Percentiles rank a stretch among this genome's conserved stretches.
These are phyloP conservation scores for Apiospora malaysiana DNA, from an alignment of 2,329 filamentous ascomycete genomes.

Conservation along the genomic window DNA sequence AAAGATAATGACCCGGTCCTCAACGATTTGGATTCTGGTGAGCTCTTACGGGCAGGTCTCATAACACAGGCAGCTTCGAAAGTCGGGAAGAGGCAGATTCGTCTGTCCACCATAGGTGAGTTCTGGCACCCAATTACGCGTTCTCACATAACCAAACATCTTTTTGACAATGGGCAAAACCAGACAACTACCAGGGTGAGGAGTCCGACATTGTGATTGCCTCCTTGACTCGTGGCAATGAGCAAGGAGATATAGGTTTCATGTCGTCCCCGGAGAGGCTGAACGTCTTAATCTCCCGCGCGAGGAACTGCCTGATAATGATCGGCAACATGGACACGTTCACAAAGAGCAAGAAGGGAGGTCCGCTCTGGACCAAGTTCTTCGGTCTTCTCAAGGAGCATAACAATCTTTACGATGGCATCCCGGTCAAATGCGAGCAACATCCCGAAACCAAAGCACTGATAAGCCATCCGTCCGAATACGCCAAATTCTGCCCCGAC, in stretches of 20 bases:
- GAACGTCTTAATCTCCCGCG: slow-evolving; percentile 73
- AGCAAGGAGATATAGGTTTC: slow-evolving; percentile 70
- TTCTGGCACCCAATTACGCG: no score
- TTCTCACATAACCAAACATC: not conserved
- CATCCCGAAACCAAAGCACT: slow-evolving; percentile 58
- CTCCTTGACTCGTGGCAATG: slow-evolving; percentile 72
- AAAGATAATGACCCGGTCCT: slow-evolving; percentile 67
- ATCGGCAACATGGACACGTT: slow-evolving; percentile 75
- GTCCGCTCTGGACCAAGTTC: slow-evolving; percentile 61
- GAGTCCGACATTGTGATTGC: slow-evolving; percentile 75
- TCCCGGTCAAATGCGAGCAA: slow-evolving; percentile 64
- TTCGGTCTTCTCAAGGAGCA: slow-evolving; percentile 60
- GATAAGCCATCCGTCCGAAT: slow-evolving; percentile 59
- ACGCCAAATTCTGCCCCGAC: slow-evolving; percentile 67
- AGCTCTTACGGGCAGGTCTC: slow-evolving; percentile 67
- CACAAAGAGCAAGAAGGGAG: slow-evolving; percentile 61
- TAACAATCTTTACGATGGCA: slow-evolving; percentile 61
- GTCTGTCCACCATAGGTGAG: slow-evolving; percentile 73
- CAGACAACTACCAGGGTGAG: slow-evolving; percentile 81
- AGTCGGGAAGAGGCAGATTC: slow-evolving; percentile 56
- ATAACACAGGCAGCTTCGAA: slow-evolving; percentile 58
- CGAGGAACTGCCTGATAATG: slow-evolving; percentile 69
- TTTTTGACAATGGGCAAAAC: not conserved
- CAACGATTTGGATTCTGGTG: slow-evolving; percentile 70
- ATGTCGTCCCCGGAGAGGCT: slow-evolving; percentile 69